Percentiles rank a stretch among this genome's conserved stretches.
phyloP scores from a whole-genome alignment of 441 rosid species.

The Daphne laureola region DNA sequence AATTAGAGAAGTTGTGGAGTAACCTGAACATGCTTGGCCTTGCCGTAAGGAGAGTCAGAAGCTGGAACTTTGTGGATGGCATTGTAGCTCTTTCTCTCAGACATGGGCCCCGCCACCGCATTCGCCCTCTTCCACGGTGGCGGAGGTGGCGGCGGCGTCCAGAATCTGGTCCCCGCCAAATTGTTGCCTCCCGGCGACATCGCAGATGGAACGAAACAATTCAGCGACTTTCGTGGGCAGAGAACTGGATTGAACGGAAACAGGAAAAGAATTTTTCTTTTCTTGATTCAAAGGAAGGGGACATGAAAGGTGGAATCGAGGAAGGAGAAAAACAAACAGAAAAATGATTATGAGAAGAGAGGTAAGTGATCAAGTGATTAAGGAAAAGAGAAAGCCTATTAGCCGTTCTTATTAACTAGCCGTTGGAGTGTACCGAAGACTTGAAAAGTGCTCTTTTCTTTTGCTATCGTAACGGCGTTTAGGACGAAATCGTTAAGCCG shows the following conservation, averaged over 20 bases:
- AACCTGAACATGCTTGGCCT: slow-evolving; percentile 85
- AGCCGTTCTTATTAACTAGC: slow-evolving; percentile 26
- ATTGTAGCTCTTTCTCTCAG: slow-evolving; percentile 49
- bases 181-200: slow-evolving; percentile 28
- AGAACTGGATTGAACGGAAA: neutral
- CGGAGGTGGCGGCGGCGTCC: slow-evolving; percentile 40
- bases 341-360: neutral
- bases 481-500: too few species aligned
- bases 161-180: slow-evolving; percentile 26
- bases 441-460: too few species aligned
- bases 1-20: too few species aligned
- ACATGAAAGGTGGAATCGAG: neutral
- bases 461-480: too few species aligned
- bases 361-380: neutral
- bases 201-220: neutral
- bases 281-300: neutral
- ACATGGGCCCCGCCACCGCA: slow-evolving; percentile 24
- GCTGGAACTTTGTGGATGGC: slow-evolving; percentile 66
- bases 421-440: slow-evolving; percentile 11
- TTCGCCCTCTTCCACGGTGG: slow-evolving; percentile 25
- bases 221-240: neutral
- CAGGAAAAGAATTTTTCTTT: neutral
- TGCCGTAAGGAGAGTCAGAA: slow-evolving; percentile 77
- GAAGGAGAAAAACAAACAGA: neutral
- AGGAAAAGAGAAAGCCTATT: neutral